Evolutionary conservation across 2,329 filamentous ascomycete genomes (phyloP).

Genomic region (Atkinsonella texensis): DNA sequence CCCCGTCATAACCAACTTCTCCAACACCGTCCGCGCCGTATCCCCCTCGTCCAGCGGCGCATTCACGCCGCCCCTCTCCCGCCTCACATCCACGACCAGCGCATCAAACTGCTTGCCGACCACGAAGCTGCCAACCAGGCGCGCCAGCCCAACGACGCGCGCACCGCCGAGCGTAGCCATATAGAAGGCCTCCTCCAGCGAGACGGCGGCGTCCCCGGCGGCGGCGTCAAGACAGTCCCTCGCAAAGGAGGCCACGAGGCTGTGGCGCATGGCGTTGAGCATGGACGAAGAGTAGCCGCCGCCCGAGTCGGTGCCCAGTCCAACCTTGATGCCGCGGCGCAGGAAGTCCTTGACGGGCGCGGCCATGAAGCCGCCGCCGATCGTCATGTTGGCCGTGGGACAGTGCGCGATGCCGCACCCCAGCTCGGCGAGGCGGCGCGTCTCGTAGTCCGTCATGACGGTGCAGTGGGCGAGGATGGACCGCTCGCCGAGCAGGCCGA

Average conservation of each 20-base stretch:
- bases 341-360: slow-evolving; percentile 48
- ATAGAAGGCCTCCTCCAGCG: slow-evolving; percentile 42
- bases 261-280: slow-evolving; percentile 44
- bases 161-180: slow-evolving; percentile 52
- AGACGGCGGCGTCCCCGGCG: slow-evolving; percentile 29
- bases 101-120: slow-evolving; percentile 53
- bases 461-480: slow-evolving; percentile 58
- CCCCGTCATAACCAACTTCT: slow-evolving; percentile 55
- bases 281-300: slow-evolving; percentile 51
- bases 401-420: slow-evolving; percentile 52
- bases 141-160: slow-evolving; percentile 40
- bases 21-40: slow-evolving; percentile 33
- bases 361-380: slow-evolving; percentile 50
- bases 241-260: slow-evolving; percentile 42
- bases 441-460: slow-evolving; percentile 45
- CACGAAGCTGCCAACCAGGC: slow-evolving; percentile 43
- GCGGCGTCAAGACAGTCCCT: slow-evolving; percentile 26
- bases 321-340: slow-evolving; percentile 47
- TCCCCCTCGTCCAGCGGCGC: slow-evolving; percentile 41
- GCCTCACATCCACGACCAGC: slow-evolving; percentile 31
- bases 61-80: slow-evolving; percentile 29
- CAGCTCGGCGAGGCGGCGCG: slow-evolving; percentile 30
- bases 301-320: slow-evolving; percentile 52
- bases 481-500: slow-evolving; percentile 38
- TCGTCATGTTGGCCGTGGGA: slow-evolving; percentile 51